Evolutionary conservation across 768 basidiomycete species (phyloP).

Genomic region (Leccinellum albellum): DNA sequence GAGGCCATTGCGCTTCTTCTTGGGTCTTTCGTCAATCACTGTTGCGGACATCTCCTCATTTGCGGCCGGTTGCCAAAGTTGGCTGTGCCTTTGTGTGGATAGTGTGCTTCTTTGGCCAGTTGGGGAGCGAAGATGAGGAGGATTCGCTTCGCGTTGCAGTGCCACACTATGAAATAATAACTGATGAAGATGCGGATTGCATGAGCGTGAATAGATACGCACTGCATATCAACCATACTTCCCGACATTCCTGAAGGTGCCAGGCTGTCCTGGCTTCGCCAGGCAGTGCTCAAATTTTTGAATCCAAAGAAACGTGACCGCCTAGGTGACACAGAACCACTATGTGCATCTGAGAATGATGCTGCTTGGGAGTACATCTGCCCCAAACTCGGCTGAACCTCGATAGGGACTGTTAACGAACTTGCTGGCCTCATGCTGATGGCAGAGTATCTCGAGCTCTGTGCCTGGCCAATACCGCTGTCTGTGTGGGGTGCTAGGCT

Average conservation of each 20-base stretch:
- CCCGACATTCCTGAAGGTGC: slow-evolving; percentile 79
- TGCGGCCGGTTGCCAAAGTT: slow-evolving; percentile 46
- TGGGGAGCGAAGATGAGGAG: slow-evolving; percentile 29
- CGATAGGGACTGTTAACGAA: slow-evolving; percentile 54
- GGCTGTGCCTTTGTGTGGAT: slow-evolving; percentile 44
- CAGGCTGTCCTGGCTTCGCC: slow-evolving; percentile 78
- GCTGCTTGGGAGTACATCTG: slow-evolving; percentile 72
- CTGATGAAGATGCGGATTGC: slow-evolving; percentile 5
- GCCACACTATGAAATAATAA: slow-evolving; percentile 52
- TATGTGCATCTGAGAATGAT: slow-evolving; percentile 78
- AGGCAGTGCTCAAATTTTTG: slow-evolving; percentile 65
- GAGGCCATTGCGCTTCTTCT: slow-evolving; percentile 76
- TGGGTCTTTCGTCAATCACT: slow-evolving; percentile 45
- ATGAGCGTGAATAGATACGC: slow-evolving; percentile 34
- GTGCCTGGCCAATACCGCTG: slow-evolving; percentile 50
- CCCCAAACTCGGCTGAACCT: slow-evolving; percentile 55
- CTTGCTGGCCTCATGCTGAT: slow-evolving; percentile 58
- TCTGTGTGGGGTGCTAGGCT: slow-evolving; percentile 56
- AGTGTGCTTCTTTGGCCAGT: slow-evolving; percentile 33
- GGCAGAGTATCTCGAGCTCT: slow-evolving; percentile 60
- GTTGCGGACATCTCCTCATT: slow-evolving; percentile 26
- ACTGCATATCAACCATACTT: slow-evolving; percentile 95
- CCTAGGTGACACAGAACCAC: slow-evolving; percentile 63
- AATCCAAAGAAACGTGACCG: slow-evolving; percentile 77
- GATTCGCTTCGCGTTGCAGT: slow-evolving; percentile 60